These are phyloP conservation scores for Quercus wislizeni DNA, from an alignment of 306 rosid genomes.

Conservation along the genomic window DNA sequence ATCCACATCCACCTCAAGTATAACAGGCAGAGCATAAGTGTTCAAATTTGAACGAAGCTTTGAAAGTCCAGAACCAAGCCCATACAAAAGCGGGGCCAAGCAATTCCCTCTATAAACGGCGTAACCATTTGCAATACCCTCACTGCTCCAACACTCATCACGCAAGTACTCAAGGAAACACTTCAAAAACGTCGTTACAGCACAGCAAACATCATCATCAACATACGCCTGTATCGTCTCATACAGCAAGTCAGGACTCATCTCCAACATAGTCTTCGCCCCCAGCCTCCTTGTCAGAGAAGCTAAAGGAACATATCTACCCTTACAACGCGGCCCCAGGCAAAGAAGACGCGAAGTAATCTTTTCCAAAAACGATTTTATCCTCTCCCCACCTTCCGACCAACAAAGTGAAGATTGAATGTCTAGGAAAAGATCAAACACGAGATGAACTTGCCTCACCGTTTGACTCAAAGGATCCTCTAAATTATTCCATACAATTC, in stretches of 20 bases:
- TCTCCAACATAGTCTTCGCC: conserved; percentile 62
- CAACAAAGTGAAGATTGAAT: conserved; percentile 73
- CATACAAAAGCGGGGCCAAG: conserved; percentile 69
- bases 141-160: conserved; percentile 82
- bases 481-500: conserved; percentile 86
- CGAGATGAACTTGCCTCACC: conserved; percentile 88
- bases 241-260: conserved; percentile 59
- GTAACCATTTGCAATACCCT: conserved; percentile 87
- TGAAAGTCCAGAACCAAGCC: conserved; percentile 89
- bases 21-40: conserved; percentile 81
- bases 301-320: conserved; percentile 90
- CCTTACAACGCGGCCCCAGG: conserved; percentile 85
- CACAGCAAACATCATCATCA: conserved; percentile 95
- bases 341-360: conserved; percentile 77
- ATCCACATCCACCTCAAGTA: conserved; percentile 85
- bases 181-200: conserved; percentile 82
- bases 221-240: conserved; percentile 70
- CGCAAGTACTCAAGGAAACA: conserved; percentile 84
- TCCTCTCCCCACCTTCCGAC: conserved; percentile 67
- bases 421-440: conserved; percentile 87
- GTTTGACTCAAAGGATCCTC: conserved; percentile 98
- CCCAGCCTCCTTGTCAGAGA: conserved; percentile 88
- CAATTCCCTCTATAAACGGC: conserved; percentile 72
- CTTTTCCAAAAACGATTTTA: conserved; percentile 57
- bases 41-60: conserved; percentile 90